phyloP scores from a whole-genome alignment of 2,329 filamentous ascomycete genomes.

The Alternaria sp. region DNA sequence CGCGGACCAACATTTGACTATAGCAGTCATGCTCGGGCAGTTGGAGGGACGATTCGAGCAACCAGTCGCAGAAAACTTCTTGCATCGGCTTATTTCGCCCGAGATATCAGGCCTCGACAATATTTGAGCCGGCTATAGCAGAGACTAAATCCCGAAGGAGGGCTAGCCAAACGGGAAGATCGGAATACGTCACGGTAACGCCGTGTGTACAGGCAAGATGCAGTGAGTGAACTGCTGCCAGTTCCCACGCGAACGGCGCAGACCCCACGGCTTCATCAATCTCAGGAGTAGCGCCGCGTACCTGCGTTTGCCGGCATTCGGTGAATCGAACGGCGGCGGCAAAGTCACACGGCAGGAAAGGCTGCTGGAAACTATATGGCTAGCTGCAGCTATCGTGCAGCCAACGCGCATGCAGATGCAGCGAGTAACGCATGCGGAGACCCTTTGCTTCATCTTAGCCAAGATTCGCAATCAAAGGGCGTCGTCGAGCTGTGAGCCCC shows the following conservation, averaged over 20 bases:
- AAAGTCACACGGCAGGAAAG: conserved; percentile 11
- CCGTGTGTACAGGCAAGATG: not conserved
- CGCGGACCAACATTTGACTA: not conserved
- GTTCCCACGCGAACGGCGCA: not conserved
- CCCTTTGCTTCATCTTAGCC: conserved; percentile 12
- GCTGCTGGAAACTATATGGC: not conserved
- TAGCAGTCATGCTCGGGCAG: not conserved
- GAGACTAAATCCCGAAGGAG: not conserved
- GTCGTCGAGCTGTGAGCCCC: not conserved
- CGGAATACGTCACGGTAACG: not conserved
- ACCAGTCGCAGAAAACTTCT: not conserved
- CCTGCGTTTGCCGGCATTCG: conserved; percentile 21
- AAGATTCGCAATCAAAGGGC: conserved; percentile 13
- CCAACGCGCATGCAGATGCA: conserved; percentile 4
- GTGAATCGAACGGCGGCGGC: conserved; percentile 12
- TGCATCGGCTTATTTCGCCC: not conserved
- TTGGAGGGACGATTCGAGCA: not conserved
- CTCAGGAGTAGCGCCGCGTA: conserved; percentile 31
- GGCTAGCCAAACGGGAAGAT: not conserved
- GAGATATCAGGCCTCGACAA: not conserved
- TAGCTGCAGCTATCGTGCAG: conserved; percentile 12
- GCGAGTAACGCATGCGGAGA: conserved; percentile 6
- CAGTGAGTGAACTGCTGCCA: not conserved
- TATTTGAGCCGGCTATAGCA: not conserved
- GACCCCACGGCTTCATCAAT: conserved; percentile 7